Evolutionary conservation across 1,139 yeast genomes (phyloP).

Genomic region (Taphrina betulina): DNA sequence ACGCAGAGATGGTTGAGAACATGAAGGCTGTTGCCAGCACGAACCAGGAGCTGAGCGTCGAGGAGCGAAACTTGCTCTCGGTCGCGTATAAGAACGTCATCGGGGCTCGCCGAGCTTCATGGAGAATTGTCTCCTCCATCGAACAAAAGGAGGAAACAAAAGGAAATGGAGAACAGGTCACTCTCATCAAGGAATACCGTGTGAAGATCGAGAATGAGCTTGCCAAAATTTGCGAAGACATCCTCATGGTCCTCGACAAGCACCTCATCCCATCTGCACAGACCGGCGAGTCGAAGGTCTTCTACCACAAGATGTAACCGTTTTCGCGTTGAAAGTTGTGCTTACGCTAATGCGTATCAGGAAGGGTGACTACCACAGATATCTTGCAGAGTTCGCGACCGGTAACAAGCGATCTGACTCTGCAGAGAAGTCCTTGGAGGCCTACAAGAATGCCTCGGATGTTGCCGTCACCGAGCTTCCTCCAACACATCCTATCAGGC

Average conservation of each 20-base stretch:
- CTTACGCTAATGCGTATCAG: slow-evolving; percentile 21
- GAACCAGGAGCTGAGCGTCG: slow-evolving; percentile 93
- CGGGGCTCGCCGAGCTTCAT: slow-evolving; percentile 98
- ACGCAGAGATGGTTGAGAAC: slow-evolving; percentile 65
- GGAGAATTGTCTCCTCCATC: slow-evolving; percentile 97
- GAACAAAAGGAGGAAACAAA: slow-evolving; percentile 98
- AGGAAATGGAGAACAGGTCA: slow-evolving; percentile 85
- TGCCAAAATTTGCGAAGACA: slow-evolving; percentile 90
- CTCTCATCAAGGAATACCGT: slow-evolving; percentile 90
- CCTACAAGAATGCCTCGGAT: slow-evolving; percentile 92
- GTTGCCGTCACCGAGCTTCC: slow-evolving; percentile 96
- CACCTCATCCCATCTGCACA: slow-evolving; percentile 92
- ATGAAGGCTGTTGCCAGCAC: slow-evolving; percentile 97
- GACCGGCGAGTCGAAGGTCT: slow-evolving; percentile 96
- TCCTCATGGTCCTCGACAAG: slow-evolving; percentile 78
- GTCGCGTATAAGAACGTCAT: slow-evolving; percentile 96
- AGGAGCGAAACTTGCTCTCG: slow-evolving; percentile 93
- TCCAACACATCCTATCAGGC: slow-evolving; percentile 97
- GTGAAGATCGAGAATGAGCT: slow-evolving; percentile 91
- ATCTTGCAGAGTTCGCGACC: slow-evolving; percentile 93
- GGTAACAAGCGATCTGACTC: slow-evolving; percentile 90
- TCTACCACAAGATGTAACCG: slow-evolving; percentile 83
- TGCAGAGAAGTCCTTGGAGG: slow-evolving; percentile 87
- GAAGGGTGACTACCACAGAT: slow-evolving; percentile 99
- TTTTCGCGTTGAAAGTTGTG: not conserved